Conservation (phyloP, 2,329 filamentous ascomycete genomes). For the Paecilomyces sp. region DNA sequence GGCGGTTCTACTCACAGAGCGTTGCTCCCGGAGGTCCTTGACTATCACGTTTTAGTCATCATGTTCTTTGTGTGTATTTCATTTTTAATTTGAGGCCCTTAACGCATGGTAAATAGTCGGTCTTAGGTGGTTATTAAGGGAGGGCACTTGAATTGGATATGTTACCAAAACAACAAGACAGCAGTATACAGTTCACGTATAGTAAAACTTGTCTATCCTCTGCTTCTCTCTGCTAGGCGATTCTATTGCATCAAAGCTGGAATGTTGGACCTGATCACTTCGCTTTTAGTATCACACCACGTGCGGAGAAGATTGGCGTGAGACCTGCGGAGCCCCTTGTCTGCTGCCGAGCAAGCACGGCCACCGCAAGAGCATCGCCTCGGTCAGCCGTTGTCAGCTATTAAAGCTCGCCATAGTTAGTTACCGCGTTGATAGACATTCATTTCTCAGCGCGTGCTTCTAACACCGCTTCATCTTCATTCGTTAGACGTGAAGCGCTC, state of each 20-base stretch:
- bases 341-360: not conserved
- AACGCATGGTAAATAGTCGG: not conserved
- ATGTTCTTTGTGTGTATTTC: not conserved
- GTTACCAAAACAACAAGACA: not conserved
- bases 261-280: not conserved
- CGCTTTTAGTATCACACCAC: slow-evolving; percentile 1
- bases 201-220: no score
- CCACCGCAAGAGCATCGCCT: not conserved
- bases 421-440: not conserved
- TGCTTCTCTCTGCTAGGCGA: no score
- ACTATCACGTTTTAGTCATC: not conserved
- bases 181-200: no score
- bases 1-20: not conserved
- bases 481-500: not conserved
- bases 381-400: not conserved
- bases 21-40: not conserved
- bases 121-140: not conserved
- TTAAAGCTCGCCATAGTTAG: not conserved
- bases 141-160: not conserved
- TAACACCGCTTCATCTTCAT: not conserved
- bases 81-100: not conserved
- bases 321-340: not conserved
- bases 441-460: not conserved
- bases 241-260: not conserved
- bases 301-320: slow-evolving; percentile 11